phyloP scores from a whole-genome alignment of 768 basidiomycete genomes.

The Collybia sp. region DNA sequence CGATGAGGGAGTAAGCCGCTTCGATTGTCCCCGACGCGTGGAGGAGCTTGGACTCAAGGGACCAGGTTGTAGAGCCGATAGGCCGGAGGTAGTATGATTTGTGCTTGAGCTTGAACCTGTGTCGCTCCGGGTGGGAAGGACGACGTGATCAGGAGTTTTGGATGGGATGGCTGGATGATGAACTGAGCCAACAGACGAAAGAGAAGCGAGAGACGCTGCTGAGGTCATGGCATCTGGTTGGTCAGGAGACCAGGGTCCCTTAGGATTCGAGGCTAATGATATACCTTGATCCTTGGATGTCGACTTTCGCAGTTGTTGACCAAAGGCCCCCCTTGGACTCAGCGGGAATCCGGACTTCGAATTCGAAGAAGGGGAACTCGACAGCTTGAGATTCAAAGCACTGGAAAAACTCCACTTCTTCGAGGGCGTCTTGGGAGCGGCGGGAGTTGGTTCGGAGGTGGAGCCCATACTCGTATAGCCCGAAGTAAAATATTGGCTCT shows the following conservation, averaged over 20 bases:
- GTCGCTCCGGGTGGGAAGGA: constrained; percentile 58
- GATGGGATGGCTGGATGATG: constrained; percentile 44
- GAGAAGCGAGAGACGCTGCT: constrained; percentile 68
- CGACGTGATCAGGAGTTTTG: constrained; percentile 62
- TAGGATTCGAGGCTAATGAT: constrained; percentile 35
- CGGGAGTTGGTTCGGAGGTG: constrained; percentile 39
- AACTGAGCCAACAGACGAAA: constrained; percentile 70
- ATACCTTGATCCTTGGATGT: constrained; percentile 60
- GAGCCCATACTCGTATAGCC: constrained; percentile 28
- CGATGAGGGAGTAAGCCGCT: constrained; percentile 85
- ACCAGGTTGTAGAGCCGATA: constrained; percentile 48
- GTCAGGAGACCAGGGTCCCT: constrained; percentile 59
- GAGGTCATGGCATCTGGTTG: constrained; percentile 77
- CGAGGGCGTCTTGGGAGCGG: constrained; percentile 72
- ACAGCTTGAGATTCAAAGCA: constrained; percentile 72
- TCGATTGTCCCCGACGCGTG: constrained; percentile 63
- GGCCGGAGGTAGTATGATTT: constrained; percentile 49
- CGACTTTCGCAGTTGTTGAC: constrained; percentile 65
- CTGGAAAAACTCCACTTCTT: constrained; percentile 97
- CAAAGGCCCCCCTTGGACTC: constrained; percentile 67
- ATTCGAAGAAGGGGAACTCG: constrained; percentile 61
- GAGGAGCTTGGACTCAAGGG: constrained; percentile 75
- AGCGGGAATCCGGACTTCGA: constrained; percentile 51
- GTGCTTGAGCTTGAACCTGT: constrained; percentile 78
- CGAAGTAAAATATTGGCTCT: constrained; percentile 34